Conservation (phyloP, 2,329 filamentous ascomycete genomes). For the Colletotrichum sp. region DNA sequence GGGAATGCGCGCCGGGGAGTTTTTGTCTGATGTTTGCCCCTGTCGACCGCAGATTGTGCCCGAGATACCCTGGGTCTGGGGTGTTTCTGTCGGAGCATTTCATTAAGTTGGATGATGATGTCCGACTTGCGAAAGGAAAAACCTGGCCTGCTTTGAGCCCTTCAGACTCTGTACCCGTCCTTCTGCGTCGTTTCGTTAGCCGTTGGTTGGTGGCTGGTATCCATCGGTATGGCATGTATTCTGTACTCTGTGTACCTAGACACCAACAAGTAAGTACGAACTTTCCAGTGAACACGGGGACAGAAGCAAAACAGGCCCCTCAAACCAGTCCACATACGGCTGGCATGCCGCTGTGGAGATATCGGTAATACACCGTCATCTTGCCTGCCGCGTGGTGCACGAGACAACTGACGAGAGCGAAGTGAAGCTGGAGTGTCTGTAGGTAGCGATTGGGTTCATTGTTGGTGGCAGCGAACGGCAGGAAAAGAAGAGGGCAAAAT, state of each 20-base stretch:
- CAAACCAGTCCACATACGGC: neutral
- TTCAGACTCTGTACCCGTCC: neutral
- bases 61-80: slow-evolving; percentile 14
- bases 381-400: neutral
- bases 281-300: neutral
- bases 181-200: neutral
- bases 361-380: neutral
- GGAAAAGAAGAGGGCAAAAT: neutral
- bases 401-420: neutral
- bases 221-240: neutral
- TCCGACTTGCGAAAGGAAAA: neutral
- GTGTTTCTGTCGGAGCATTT: slow-evolving; percentile 20
- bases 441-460: neutral
- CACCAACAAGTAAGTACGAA: neutral
- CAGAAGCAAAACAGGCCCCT: neutral
- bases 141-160: neutral
- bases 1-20: slow-evolving; percentile 13
- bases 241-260: neutral
- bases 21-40: slow-evolving; percentile 15
- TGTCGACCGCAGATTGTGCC: slow-evolving; percentile 4
- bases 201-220: neutral
- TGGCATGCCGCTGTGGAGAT: neutral
- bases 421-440: neutral
- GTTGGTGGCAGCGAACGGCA: neutral
- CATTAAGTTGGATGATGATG: slow-evolving; percentile 18